Conservation (phyloP, 768 basidiomycete species). For the Hericium rajendrae region DNA sequence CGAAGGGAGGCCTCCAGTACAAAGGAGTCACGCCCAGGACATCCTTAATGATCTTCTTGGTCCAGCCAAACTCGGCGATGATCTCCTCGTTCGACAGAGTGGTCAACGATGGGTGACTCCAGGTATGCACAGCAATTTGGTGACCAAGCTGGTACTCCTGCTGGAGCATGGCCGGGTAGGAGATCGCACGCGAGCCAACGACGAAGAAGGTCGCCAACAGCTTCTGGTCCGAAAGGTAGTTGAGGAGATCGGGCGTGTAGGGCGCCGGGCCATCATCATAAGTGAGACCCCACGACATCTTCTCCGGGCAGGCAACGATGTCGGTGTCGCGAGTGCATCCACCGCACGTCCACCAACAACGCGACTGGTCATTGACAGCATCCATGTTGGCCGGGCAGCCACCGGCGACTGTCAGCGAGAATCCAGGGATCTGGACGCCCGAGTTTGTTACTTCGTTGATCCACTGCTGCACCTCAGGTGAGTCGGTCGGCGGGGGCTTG, state of each 20-base stretch:
- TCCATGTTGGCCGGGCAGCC: slow-evolving; percentile 47
- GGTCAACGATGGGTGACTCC: slow-evolving; percentile 69
- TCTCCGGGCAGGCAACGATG: slow-evolving; percentile 64
- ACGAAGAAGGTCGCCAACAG: slow-evolving; percentile 83
- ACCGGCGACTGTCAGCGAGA: slow-evolving; percentile 31
- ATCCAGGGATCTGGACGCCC: slow-evolving; percentile 49
- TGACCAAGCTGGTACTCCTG: slow-evolving; percentile 70
- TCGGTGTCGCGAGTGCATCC: slow-evolving; percentile 62
- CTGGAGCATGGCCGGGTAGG: slow-evolving; percentile 60
- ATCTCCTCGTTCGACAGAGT: slow-evolving; percentile 70
- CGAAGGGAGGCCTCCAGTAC: slow-evolving; percentile 75
- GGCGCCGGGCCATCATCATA: slow-evolving; percentile 77
- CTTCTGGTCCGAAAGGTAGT: slow-evolving; percentile 52
- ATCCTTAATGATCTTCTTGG: slow-evolving; percentile 77
- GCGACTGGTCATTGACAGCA: slow-evolving; percentile 37
- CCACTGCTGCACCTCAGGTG: slow-evolving; percentile 61
- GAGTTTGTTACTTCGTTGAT: slow-evolving; percentile 48
- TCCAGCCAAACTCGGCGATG: slow-evolving; percentile 86
- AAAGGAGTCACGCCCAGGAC: slow-evolving; percentile 70
- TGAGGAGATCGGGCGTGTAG: slow-evolving; percentile 65
- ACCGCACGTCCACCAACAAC: slow-evolving; percentile 80
- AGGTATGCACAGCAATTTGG: slow-evolving; percentile 64
- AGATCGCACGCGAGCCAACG: slow-evolving; percentile 73
- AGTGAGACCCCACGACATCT: slow-evolving; percentile 47
- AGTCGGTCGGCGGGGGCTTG: slow-evolving; percentile 46